phyloP scores from a whole-genome alignment of 1,139 yeast genomes.

The Wickerhamomyces sp. region DNA sequence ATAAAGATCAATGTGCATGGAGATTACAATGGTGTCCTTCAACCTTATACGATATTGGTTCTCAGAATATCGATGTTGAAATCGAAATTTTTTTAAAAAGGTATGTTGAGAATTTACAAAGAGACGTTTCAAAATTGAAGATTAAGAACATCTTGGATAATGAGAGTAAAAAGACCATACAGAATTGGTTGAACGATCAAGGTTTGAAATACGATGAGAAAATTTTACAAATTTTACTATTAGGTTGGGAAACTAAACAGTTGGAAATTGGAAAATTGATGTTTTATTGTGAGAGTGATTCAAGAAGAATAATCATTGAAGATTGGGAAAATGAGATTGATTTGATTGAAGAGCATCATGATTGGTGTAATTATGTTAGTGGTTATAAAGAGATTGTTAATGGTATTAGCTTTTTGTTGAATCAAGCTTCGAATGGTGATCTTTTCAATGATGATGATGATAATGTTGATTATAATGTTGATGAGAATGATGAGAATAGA shows the following conservation, averaged over 20 bases:
- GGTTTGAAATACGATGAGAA: conserved; percentile 2
- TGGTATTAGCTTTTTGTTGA: no score
- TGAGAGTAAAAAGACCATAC: conserved; percentile 2
- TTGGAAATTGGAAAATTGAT: conserved; percentile 8
- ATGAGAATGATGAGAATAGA: conserved; percentile 1
- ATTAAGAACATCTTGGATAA: conserved; percentile 3
- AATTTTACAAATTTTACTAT: conserved; percentile 16
- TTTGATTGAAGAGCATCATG: conserved; percentile 27
- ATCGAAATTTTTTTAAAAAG: conserved; percentile 7
- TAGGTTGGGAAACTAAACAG: conserved; percentile 28
- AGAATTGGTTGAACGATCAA: conserved; percentile 4
- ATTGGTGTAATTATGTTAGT: conserved; percentile 27
- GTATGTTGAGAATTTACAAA: conserved; percentile 9
- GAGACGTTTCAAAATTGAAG: not conserved
- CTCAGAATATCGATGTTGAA: conserved; percentile 7
- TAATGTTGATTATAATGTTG: not conserved
- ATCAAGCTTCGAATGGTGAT: no score
- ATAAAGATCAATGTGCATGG: conserved; percentile 20
- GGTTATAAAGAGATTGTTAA: conserved; percentile 18
- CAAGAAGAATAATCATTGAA: conserved; percentile 27
- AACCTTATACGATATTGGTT: conserved; percentile 11
- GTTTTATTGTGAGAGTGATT: conserved; percentile 28
- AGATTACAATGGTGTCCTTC: conserved; percentile 12
- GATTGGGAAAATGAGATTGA: conserved; percentile 17
- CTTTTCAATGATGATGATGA: not conserved